A percentile compares a stretch with the other conserved stretches of the same genome.
These are phyloP conservation scores for Paracamarosporium sp. DNA, from an alignment of 2,329 filamentous ascomycete species.

Conservation along the genomic window DNA sequence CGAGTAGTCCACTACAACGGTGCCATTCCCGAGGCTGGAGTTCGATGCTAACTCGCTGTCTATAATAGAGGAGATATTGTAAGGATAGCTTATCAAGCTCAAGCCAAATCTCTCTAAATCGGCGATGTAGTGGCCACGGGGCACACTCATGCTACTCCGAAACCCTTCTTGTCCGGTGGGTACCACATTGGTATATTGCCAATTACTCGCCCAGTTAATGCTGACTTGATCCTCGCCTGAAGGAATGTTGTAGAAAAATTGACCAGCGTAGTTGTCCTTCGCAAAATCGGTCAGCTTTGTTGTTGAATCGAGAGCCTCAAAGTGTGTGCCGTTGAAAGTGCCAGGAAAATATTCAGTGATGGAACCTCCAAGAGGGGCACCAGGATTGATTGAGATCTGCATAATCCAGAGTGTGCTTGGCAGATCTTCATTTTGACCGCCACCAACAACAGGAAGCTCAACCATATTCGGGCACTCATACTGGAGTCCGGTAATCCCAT, in stretches of 20 bases:
- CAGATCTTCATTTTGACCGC: constrained; percentile 32
- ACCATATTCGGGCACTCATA: constrained; percentile 72
- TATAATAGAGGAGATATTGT: constrained; percentile 57
- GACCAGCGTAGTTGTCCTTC: constrained; percentile 64
- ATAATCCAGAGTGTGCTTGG: constrained; percentile 51
- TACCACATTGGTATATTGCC: constrained; percentile 63
- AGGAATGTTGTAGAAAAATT: constrained; percentile 58
- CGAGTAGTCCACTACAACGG: constrained; percentile 59
- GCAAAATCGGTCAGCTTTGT: constrained; percentile 55
- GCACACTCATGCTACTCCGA: constrained; percentile 60
- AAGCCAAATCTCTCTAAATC: constrained; percentile 60
- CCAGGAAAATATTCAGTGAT: constrained; percentile 65
- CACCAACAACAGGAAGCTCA: constrained; percentile 57
- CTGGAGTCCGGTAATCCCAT: constrained; percentile 61
- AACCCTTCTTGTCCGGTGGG: constrained; percentile 64
- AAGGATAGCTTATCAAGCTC: constrained; percentile 59
- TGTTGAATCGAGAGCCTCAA: constrained; percentile 53
- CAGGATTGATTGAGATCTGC: constrained; percentile 63
- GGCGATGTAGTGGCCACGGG: constrained; percentile 60
- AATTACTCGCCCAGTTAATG: constrained; percentile 66
- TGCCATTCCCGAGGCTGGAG: constrained; percentile 57
- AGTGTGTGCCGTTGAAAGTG: constrained; percentile 70
- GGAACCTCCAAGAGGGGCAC: constrained; percentile 63
- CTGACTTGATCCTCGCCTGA: constrained; percentile 53
- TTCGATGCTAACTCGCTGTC: constrained; percentile 52